These are phyloP conservation scores for Calonectria montana DNA, from an alignment of 2,329 filamentous ascomycete species.

Conservation along the genomic window DNA sequence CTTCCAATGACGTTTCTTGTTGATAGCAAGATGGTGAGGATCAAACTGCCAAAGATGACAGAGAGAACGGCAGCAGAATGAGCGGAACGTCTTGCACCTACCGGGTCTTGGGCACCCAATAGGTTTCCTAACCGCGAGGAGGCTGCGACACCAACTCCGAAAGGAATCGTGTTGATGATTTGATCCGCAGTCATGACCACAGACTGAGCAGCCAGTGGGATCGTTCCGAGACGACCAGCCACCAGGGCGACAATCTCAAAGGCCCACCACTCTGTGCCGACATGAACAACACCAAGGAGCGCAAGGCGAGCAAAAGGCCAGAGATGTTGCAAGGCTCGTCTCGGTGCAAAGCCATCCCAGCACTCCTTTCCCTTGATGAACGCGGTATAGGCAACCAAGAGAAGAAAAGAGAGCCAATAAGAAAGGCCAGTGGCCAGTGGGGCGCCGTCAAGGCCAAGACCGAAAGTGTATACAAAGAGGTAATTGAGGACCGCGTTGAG, in stretches of 20 bases:
- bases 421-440: conserved; percentile 85
- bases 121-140: conserved; percentile 84
- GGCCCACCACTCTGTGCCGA: conserved; percentile 95
- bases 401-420: conserved; percentile 86
- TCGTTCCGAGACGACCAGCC: conserved; percentile 82
- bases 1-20: conserved; percentile 79
- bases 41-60: conserved; percentile 73
- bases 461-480: conserved; percentile 78
- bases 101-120: conserved; percentile 74
- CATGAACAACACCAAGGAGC: conserved; percentile 80
- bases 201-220: conserved; percentile 83
- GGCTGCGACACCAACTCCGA: conserved; percentile 85
- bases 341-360: conserved; percentile 79
- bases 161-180: conserved; percentile 86
- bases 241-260: conserved; percentile 91
- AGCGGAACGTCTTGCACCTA: conserved; percentile 76
- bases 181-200: conserved; percentile 93
- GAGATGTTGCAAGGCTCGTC: conserved; percentile 73
- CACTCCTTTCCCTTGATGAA: conserved; percentile 79
- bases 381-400: conserved; percentile 78
- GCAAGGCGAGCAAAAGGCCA: conserved; percentile 80
- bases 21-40: conserved; percentile 76
- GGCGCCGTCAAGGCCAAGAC: conserved; percentile 80
- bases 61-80: conserved; percentile 81
- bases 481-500: conserved; percentile 85